These are phyloP conservation scores for Chaetoceros muelleri DNA, from an alignment of 108 stramenopile genomes.

Conservation along the genomic window DNA sequence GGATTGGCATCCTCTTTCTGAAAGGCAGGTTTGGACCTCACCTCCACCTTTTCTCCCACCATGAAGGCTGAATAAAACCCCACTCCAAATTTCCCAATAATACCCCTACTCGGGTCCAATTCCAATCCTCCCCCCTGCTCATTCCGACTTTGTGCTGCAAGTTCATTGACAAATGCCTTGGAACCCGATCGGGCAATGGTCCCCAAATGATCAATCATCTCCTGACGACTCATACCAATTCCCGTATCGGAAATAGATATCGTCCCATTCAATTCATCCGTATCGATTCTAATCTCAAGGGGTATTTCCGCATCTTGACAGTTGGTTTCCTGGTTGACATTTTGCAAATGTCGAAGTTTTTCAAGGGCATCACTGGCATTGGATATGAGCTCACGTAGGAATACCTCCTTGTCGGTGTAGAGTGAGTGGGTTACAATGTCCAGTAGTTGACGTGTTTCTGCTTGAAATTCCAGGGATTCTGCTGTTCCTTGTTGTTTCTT, in stretches of 20 bases:
- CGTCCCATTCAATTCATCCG: slow-evolving; percentile 77
- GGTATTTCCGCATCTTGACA: slow-evolving; percentile 36
- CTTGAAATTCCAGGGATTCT: slow-evolving; percentile 76
- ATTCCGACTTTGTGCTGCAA: slow-evolving; percentile 32
- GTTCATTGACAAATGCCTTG: slow-evolving; percentile 79
- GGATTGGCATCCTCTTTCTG: slow-evolving; percentile 13
- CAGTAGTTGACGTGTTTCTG: slow-evolving; percentile 84
- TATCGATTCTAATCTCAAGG: slow-evolving; percentile 71
- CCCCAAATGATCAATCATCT: slow-evolving; percentile 87
- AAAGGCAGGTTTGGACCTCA: slow-evolving; percentile 55
- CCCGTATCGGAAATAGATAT: slow-evolving; percentile 94
- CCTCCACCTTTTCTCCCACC: slow-evolving; percentile 89
- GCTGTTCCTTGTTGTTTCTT: no score
- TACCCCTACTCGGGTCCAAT: slow-evolving; percentile 39
- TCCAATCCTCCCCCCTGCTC: slow-evolving; percentile 11
- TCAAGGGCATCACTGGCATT: slow-evolving; percentile 96
- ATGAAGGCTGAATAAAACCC: slow-evolving; percentile 97
- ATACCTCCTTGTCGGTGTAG: slow-evolving; percentile 98
- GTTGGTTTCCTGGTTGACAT: slow-evolving; percentile 5
- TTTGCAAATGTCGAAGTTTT: slow-evolving; percentile 89
- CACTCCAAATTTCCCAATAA: slow-evolving; percentile 97
- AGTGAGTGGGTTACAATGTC: slow-evolving; percentile 95
- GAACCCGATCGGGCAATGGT: slow-evolving; percentile 96
- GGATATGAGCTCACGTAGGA: slow-evolving; percentile 94
- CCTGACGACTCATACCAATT: slow-evolving; percentile 88